Evolutionary conservation across 495 filamentous ascomycete species (phyloP), one percentile per base, ranked within the genome.

Genomic region (Cercophora sp.): DNA sequence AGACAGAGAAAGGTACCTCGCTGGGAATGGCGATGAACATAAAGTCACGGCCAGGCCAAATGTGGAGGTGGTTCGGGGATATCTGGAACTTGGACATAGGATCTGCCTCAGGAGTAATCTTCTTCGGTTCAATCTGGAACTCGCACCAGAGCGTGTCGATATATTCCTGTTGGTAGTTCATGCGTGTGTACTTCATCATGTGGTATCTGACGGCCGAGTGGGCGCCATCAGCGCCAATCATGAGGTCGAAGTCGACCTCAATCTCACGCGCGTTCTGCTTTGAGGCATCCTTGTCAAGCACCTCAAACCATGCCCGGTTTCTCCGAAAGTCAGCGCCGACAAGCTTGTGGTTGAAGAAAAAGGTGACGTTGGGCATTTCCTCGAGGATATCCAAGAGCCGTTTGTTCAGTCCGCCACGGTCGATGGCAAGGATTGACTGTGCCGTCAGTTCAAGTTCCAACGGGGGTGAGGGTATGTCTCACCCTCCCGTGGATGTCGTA

Each of bases 1-100:
- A 25, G 13, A 19, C 4, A 42, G 23, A 16, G 52, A 75, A 39
- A n/a, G n/a, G n/a, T 66, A 82, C 80, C 11, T 83, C 73, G 45
- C 85, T 89, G 0, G 93, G 92, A 22, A 99, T 88, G 16, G 93
- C 93, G 60, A 99, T 97, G 70, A 99, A 99, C 93, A 99, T 97
- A 64, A 89, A 87, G 10, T 88, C 81, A 55, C 83, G 82, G 19
- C 86, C 89, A 1, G 93, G 93, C 93, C 93, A 99, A 69, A 99
- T 99, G 66, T 99, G 93, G 1, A 99, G 79, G 61, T 97, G 89
- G 64, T 96, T 87, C 13, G 89, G 88, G 0, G 87, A 89, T 48
- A 96, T 88, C 25, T 73, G 73, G 65, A 91, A 99, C 55, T 73
- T 78, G 23, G 79, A 76, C 9, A 76, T 71, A 18, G 70, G 55